Conservation (phyloP, 345 rosid genomes). For the Mallotus nudiflorus region DNA sequence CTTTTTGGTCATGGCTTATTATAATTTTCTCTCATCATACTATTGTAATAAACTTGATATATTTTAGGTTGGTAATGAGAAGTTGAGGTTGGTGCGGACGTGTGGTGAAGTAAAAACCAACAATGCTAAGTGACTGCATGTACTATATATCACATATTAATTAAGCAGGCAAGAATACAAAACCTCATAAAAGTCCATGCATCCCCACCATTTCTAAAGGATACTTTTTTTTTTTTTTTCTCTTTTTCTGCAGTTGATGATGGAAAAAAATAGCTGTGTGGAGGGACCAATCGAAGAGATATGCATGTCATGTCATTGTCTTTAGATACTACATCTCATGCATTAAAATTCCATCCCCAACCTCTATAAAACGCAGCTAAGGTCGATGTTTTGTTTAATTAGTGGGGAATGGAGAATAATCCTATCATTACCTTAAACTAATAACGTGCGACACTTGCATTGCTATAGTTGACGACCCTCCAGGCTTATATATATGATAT, state of each 20-base stretch:
- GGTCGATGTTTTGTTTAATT: slow-evolving; percentile 22
- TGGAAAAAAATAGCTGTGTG: neutral
- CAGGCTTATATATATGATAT: slow-evolving; percentile 3
- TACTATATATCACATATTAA: slow-evolving; percentile 21
- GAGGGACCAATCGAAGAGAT: slow-evolving; percentile 35
- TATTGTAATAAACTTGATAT: too few species aligned
- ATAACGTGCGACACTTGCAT: neutral
- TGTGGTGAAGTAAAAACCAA: neutral
- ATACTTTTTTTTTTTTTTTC: neutral
- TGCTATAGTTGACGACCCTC: neutral
- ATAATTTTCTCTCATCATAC: too few species aligned
- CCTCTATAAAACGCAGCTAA: neutral
- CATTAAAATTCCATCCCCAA: slow-evolving; percentile 15
- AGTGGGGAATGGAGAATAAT: slow-evolving; percentile 32
- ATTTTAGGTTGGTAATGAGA: too few species aligned
- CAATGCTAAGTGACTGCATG: neutral
- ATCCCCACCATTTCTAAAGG: slow-evolving; percentile 20
- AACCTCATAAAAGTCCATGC: slow-evolving; percentile 18
- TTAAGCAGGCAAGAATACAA: slow-evolving; percentile 15
- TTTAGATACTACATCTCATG: slow-evolving; percentile 34
- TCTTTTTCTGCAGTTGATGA: neutral
- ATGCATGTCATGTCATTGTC: slow-evolving; percentile 46
- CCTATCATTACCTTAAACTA: slow-evolving; percentile 37
- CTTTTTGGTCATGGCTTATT: too few species aligned
- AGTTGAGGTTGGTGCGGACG: too few species aligned